A percentile compares a stretch with the other conserved stretches of the same genome.
Evolutionary conservation across 345 rosid species (phyloP).

Genomic region (rapeseed (Brassica napus)): Da-Ae NC_063452.1:18323501-18324000

Average conservation of each 20-base stretch:
- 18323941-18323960: constrained; percentile 19
- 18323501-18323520: background rate
- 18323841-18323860: background rate
- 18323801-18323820: background rate
- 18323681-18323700: background rate
- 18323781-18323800: background rate
- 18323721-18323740: too few species aligned
- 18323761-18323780: background rate
- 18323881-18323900: background rate
- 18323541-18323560: background rate
- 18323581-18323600: background rate
- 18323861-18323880: too few species aligned
- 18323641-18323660: background rate
- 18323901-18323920: constrained; percentile 32
- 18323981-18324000: too few species aligned
- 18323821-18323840: background rate
- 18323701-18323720: background rate
- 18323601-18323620: background rate
- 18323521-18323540: background rate
- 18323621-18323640: background rate
- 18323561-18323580: background rate
- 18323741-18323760: background rate
- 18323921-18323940: constrained; percentile 30
- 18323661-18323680: background rate
- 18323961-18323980: too few species aligned